phyloP scores from a whole-genome alignment of 2,329 filamentous ascomycete genomes.

The Pleurostoma richardsiae region DNA sequence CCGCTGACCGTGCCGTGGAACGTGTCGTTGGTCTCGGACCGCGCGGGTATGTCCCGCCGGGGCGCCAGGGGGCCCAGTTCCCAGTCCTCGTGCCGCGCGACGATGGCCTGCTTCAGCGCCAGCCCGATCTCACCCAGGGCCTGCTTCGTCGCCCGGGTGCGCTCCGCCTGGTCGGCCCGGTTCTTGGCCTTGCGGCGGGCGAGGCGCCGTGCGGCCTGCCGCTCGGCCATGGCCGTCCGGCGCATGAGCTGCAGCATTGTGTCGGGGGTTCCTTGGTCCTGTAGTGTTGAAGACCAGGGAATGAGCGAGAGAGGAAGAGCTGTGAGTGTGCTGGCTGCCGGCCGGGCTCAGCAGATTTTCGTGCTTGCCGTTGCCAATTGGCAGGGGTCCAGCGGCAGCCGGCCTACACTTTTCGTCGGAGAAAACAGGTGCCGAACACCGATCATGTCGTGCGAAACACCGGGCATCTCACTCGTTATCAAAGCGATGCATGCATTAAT shows the following conservation, averaged over 20 bases:
- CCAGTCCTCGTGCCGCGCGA: conserved; percentile 66
- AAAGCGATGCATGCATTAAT: too few relatives aligned
- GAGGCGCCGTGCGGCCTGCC: conserved; percentile 49
- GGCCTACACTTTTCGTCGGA: too few relatives aligned
- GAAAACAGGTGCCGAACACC: too few relatives aligned
- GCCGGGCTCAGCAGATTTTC: too few relatives aligned
- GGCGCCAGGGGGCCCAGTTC: conserved; percentile 73
- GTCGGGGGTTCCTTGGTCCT: neutral
- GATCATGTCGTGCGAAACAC: too few relatives aligned
- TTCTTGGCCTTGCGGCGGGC: conserved; percentile 17
- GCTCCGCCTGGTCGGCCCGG: conserved; percentile 16
- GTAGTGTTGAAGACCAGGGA: too few relatives aligned
- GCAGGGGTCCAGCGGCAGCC: too few relatives aligned
- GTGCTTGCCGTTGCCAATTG: too few relatives aligned
- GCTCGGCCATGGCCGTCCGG: conserved; percentile 61
- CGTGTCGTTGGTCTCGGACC: conserved; percentile 56
- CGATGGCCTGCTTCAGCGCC: conserved; percentile 3
- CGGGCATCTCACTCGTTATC: too few relatives aligned
- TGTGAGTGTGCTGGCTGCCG: too few relatives aligned
- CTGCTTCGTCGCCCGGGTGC: conserved; percentile 15
- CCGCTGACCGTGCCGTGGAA: conserved; percentile 22
- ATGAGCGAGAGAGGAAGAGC: too few relatives aligned
- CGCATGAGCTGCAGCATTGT: conserved; percentile 67
- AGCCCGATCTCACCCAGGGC: neutral
- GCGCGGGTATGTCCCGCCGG: conserved; percentile 62